A percentile compares a stretch with the other conserved stretches of the same genome.
phyloP scores from a whole-genome alignment of 2,329 filamentous ascomycete genomes.

The Epichloe typhina region DNA sequence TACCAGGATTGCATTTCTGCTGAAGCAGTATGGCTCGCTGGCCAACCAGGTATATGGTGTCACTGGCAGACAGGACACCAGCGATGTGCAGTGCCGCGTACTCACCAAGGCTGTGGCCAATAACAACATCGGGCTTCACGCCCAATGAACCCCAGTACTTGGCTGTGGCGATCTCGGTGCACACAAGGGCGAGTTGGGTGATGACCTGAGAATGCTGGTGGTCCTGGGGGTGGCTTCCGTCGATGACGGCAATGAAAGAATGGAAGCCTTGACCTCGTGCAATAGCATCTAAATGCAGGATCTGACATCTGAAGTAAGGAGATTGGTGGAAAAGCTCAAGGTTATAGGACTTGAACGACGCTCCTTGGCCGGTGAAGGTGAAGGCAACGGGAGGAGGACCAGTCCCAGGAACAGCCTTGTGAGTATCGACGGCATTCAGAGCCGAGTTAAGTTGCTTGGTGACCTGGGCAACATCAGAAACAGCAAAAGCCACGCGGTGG shows the following conservation, averaged over 20 bases:
- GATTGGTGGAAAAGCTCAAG: conserved; percentile 20
- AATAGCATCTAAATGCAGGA: conserved; percentile 12
- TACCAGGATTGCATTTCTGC: conserved; percentile 32
- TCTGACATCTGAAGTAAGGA: conserved; percentile 18
- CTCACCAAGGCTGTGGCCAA: conserved; percentile 46
- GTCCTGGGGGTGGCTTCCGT: conserved; percentile 17
- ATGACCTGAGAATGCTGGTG: conserved; percentile 9
- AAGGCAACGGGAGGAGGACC: conserved; percentile 16
- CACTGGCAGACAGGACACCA: conserved; percentile 47
- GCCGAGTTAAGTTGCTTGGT: not conserved
- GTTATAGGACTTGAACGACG: conserved; percentile 18
- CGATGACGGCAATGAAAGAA: conserved; percentile 26
- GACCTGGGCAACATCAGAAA: not conserved
- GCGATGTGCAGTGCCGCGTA: conserved; percentile 49
- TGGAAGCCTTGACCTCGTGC: conserved; percentile 20
- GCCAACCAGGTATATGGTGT: conserved; percentile 51
- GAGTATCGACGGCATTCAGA: not conserved
- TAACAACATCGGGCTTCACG: conserved; percentile 28
- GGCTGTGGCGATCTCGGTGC: conserved; percentile 29
- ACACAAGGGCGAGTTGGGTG: conserved; percentile 26
- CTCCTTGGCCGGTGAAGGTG: conserved; percentile 33
- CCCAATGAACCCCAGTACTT: conserved; percentile 26
- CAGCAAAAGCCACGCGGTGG: not conserved
- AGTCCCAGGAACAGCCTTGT: not conserved
- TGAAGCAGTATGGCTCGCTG: conserved; percentile 42